Evolutionary conservation across 2,329 filamentous ascomycete genomes (phyloP), one percentile per base, ranked within the genome.

Genomic region (Fusarium avenaceum): DNA sequence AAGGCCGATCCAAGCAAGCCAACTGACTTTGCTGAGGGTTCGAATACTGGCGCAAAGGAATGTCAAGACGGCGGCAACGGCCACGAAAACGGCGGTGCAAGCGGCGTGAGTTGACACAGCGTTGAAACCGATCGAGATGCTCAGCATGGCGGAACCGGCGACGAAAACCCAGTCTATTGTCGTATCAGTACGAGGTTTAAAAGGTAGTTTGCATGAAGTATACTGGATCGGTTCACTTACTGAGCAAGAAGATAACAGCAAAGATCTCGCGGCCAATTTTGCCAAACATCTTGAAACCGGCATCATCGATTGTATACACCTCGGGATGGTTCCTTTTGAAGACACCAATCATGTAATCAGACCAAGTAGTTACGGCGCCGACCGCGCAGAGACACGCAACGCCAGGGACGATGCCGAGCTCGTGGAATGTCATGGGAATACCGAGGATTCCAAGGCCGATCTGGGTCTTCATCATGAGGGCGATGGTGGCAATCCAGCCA

Each of bases 271-370:
- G 78, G 1, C 83, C 83, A 7, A 79, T 53, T 6, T 73, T 78
- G 13, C 85, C 84, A 64, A 85, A 82, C 13, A 86, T 76, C 39
- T 83, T 76, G 5, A 66, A 65, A 19, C 84, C 84, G 4, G 80
- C 84, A 69, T 86, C 85, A 47, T 85, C 84, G 55, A 87, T 83
- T 26, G 81, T 80, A 69, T 87, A 86, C 3, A 86, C 81, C 38
- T 82, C 78, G 4, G 79, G 80, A 66, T 87, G 84, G 11, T 76
- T 76, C 38, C 83, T 64, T 65, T 86, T 87, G 76, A 86, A 86
- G n/a, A 76, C 70, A 10, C 82, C 83, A 13, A 85, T 76, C 24
- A 84, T 81, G 63, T 82, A 84, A 52, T 79, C 77, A 3, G 82
- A 83, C 83, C 83, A 85, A 4, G 80, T 82, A 0, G 83, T 84